Percentiles rank a stretch among this genome's conserved stretches.
phyloP scores from a whole-genome alignment of 768 basidiomycete genomes.

The Daedaleopsis nitida region DNA sequence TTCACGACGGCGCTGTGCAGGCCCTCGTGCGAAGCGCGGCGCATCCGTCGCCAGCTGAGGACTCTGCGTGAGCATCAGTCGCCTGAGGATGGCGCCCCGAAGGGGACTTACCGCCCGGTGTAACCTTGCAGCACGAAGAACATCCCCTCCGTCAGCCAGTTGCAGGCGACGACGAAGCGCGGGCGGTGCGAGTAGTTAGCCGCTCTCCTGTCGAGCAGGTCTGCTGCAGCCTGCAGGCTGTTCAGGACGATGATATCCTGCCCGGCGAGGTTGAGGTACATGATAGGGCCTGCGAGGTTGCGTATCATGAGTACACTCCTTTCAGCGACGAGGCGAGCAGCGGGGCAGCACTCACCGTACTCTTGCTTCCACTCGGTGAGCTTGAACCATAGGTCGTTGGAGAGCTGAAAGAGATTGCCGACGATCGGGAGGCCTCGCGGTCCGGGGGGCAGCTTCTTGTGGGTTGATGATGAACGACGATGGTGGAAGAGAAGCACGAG shows the following conservation, averaged over 20 bases:
- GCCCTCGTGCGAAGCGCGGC: constrained; percentile 37
- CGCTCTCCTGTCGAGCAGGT: constrained; percentile 19
- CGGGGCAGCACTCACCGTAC: constrained; percentile 19
- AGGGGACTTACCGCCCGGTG: constrained; percentile 23
- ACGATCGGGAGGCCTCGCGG: constrained; percentile 36
- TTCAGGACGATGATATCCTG: constrained; percentile 17
- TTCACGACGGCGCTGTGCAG: constrained; percentile 29
- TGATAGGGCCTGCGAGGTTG: constrained; percentile 14
- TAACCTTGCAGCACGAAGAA: constrained; percentile 28
- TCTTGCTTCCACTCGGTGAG: constrained; percentile 27
- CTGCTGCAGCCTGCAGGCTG: constrained; percentile 2
- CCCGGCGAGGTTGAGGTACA: constrained; percentile 21
- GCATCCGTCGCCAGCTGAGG: constrained; percentile 37
- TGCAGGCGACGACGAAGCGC: constrained; percentile 29
- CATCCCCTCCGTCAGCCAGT: constrained; percentile 35
- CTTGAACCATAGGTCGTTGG: constrained; percentile 21
- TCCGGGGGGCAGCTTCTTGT: constrained; percentile 29
- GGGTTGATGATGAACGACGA: background rate
- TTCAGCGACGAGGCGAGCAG: background rate
- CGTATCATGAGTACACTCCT: background rate
- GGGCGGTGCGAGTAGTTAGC: constrained; percentile 30
- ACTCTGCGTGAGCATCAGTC: background rate
- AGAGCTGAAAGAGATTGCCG: constrained; percentile 36
- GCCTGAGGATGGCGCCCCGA: background rate
- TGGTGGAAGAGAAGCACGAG: background rate